Conservation (phyloP, 2,329 filamentous ascomycete genomes). For the Pyricularia grisea region DNA sequence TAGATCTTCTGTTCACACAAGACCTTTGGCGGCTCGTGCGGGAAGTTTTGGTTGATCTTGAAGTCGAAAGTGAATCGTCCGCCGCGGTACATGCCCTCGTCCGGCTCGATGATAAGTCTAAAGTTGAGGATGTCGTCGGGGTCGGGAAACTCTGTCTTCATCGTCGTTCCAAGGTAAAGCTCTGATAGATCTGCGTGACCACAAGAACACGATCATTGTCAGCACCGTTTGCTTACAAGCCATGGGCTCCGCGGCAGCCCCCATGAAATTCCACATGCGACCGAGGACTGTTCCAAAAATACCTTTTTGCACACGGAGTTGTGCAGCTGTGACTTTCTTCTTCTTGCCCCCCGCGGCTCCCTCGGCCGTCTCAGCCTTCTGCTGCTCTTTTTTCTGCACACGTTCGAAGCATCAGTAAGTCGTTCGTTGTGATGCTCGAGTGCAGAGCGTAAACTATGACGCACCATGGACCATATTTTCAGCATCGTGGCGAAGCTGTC, state of each 20-base stretch:
- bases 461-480: conserved; percentile 99
- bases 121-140: conserved; percentile 83
- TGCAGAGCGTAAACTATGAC: neutral
- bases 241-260: neutral
- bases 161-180: conserved; percentile 67
- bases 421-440: neutral
- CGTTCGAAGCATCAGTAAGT: neutral
- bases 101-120: conserved; percentile 69
- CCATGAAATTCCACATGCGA: neutral
- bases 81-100: conserved; percentile 81
- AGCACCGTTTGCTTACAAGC: neutral
- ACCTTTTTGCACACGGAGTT: conserved; percentile 96
- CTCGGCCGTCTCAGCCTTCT: conserved; percentile 81
- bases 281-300: conserved; percentile 9
- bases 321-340: conserved; percentile 97
- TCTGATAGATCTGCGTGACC: conserved; percentile 61
- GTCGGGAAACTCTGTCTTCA: conserved; percentile 74
- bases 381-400: conserved; percentile 84
- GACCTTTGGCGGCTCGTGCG: conserved; percentile 95
- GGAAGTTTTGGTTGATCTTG: conserved; percentile 88
- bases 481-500: conserved; percentile 59
- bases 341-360: conserved; percentile 66
- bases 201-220: neutral
- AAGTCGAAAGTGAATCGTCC: conserved; percentile 87
- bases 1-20: conserved; percentile 98